Evolutionary conservation across 2,329 filamentous ascomycete genomes (phyloP).

Genomic region (Pseudogymnoascus sp.): DNA sequence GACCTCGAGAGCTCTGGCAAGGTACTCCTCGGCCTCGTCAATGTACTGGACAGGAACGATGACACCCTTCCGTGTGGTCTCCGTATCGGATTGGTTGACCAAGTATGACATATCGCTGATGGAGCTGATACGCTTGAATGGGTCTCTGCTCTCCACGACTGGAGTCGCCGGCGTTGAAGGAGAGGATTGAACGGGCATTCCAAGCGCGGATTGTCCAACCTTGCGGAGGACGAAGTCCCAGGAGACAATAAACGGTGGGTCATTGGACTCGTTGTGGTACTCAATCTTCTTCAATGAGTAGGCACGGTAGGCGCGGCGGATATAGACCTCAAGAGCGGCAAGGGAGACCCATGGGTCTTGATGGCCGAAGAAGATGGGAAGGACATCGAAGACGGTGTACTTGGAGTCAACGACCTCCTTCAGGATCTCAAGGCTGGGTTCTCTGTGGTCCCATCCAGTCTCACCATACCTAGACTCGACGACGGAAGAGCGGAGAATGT

Average conservation of each 20-base stretch:
- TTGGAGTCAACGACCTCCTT: slow-evolving; percentile 98
- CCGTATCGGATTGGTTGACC: slow-evolving; percentile 57
- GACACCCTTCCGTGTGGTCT: slow-evolving; percentile 83
- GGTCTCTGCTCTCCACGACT: slow-evolving; percentile 47
- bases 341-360: slow-evolving; percentile 89
- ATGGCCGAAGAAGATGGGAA: slow-evolving; percentile 92
- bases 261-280: slow-evolving; percentile 66
- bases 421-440: slow-evolving; percentile 82
- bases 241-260: slow-evolving; percentile 71
- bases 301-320: slow-evolving; percentile 91
- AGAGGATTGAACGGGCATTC: slow-evolving; percentile 69
- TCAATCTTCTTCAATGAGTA: slow-evolving; percentile 85
- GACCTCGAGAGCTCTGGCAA: slow-evolving; percentile 75
- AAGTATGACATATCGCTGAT: slow-evolving; percentile 96
- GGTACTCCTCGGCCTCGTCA: slow-evolving; percentile 84
- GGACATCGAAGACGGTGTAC: slow-evolving; percentile 94
- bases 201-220: slow-evolving; percentile 85
- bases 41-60: slow-evolving; percentile 90
- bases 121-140: slow-evolving; percentile 79
- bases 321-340: slow-evolving; percentile 90
- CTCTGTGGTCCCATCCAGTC: slow-evolving; percentile 91
- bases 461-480: slow-evolving; percentile 96
- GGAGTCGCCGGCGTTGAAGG: slow-evolving; percentile 81
- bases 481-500: slow-evolving; percentile 91
- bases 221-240: slow-evolving; percentile 97